A percentile compares a stretch with the other conserved stretches of the same genome.
Evolutionary conservation across 1,284 basidiomycete species (phyloP).

Genomic region (Rhodotorula sp.): DNA sequence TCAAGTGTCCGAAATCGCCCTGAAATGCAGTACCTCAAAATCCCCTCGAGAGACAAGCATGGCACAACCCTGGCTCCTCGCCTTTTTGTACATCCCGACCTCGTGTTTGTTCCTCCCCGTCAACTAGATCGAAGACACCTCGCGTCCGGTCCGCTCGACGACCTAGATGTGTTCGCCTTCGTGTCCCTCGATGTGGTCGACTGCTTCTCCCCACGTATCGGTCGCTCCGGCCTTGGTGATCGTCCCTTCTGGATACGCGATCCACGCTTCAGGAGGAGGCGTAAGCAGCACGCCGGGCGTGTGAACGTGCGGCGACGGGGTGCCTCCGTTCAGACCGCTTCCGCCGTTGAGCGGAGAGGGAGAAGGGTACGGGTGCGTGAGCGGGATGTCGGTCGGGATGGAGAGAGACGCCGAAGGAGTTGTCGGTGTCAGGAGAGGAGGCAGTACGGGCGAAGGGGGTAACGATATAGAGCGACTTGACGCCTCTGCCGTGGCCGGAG

Average conservation of each 20-base stretch:
- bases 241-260: neutral
- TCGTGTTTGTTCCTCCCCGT: too few species aligned
- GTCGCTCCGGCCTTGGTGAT: neutral
- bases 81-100: too few species aligned
- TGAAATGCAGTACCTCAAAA: neutral
- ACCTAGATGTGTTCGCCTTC: neutral
- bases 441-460: neutral
- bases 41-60: too few species aligned
- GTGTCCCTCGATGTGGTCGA: neutral
- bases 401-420: neutral
- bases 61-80: too few species aligned
- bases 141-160: too few species aligned
- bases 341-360: neutral
- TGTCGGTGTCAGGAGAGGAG: neutral
- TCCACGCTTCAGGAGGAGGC: neutral
- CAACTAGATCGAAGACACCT: too few species aligned
- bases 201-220: slow-evolving; percentile 1
- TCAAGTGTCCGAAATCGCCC: neutral
- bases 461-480: neutral
- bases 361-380: neutral
- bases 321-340: neutral
- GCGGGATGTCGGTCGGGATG: neutral
- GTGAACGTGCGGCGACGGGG: neutral
- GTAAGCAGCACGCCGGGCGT: neutral
- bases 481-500: too few species aligned